Percentiles rank a stretch among this genome's conserved stretches.
phyloP scores from a whole-genome alignment of 306 rosid genomes.

The Castanea crenata region DNA sequence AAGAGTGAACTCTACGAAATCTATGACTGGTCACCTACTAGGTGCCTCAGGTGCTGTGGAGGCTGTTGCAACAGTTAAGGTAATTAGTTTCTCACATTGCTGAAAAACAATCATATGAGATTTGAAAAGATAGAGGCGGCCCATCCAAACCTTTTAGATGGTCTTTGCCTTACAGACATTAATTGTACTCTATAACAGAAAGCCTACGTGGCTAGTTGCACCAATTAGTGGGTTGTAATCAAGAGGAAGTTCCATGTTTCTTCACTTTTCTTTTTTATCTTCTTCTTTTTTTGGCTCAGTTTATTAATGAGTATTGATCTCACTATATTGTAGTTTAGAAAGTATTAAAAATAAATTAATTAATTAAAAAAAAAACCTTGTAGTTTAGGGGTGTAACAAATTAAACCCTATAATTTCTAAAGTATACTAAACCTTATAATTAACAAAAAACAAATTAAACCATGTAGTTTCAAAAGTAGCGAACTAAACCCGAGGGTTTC shows the following conservation, averaged over 20 bases:
- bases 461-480: too few relatives aligned
- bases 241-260: background rate
- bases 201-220: background rate
- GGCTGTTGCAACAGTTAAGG: conserved; percentile 95
- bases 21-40: conserved; percentile 96
- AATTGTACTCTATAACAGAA: background rate
- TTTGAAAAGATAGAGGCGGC: background rate
- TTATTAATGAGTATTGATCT: background rate
- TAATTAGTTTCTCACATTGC: conserved; percentile 8
- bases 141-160: background rate
- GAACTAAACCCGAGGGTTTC: too few relatives aligned
- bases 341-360: too few relatives aligned
- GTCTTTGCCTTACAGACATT: background rate
- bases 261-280: background rate
- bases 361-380: too few relatives aligned
- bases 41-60: conserved; percentile 98
- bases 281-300: background rate
- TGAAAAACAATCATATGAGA: background rate
- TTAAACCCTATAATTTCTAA: too few relatives aligned
- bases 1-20: conserved; percentile 83
- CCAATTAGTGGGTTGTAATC: background rate
- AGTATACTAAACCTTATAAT: too few relatives aligned
- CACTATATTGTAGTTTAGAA: background rate
- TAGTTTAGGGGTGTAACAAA: too few relatives aligned
- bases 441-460: too few relatives aligned